phyloP scores from a whole-genome alignment of 2,329 filamentous ascomycete genomes.

The Trichoderma endophyticum region DNA sequence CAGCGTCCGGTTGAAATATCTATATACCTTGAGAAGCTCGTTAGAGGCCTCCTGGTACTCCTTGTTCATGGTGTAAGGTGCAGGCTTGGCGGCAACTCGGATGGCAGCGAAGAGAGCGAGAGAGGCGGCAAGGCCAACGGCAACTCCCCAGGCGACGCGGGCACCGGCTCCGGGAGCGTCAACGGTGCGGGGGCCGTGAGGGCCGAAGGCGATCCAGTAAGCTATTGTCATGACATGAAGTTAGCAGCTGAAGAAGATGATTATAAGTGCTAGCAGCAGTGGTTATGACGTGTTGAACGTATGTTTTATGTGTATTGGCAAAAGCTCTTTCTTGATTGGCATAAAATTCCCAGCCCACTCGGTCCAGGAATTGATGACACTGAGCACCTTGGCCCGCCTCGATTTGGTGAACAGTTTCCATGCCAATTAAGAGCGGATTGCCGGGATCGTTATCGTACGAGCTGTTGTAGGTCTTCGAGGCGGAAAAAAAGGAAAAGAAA shows the following conservation, averaged over 20 bases:
- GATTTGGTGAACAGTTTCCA: background rate
- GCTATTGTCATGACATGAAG: constrained; percentile 57
- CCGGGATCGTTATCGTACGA: background rate
- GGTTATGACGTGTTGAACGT: background rate
- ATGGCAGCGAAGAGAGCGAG: constrained; percentile 68
- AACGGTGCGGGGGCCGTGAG: constrained; percentile 85
- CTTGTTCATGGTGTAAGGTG: constrained; percentile 87
- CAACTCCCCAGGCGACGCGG: constrained; percentile 73
- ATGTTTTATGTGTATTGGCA: background rate
- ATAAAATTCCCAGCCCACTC: background rate
- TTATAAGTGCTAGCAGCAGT: background rate
- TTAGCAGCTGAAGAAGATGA: constrained; percentile 27
- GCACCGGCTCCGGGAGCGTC: constrained; percentile 80
- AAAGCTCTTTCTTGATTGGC: background rate
- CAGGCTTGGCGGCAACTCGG: constrained; percentile 67
- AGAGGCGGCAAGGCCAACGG: constrained; percentile 63
- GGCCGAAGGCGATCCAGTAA: constrained; percentile 98
- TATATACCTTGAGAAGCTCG: constrained; percentile 79
- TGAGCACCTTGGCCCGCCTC: background rate
- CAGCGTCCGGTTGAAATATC: background rate
- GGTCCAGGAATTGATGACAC: background rate
- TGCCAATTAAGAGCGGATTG: background rate
- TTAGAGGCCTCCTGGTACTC: constrained; percentile 96
- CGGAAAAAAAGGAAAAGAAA: background rate
- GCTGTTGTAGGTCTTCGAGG: background rate